phyloP scores from a whole-genome alignment of 208 protist species.

The Naegleria gruberi region DNA sequence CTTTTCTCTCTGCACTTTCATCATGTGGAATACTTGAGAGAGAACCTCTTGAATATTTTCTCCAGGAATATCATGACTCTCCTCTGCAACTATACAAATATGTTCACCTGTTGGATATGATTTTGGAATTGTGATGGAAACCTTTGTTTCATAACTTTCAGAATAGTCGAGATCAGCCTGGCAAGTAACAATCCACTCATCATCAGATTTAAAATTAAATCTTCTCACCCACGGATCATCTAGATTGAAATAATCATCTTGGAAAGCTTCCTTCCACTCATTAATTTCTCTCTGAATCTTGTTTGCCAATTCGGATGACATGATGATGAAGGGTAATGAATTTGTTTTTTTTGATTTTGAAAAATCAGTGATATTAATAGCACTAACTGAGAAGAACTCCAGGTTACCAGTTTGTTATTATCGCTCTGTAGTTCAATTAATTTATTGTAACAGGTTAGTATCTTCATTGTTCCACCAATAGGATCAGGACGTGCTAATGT shows the following conservation, averaged over 20 bases:
- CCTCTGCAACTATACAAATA: not conserved
- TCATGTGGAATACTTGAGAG: not conserved
- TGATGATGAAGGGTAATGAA: no score
- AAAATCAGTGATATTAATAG: no score
- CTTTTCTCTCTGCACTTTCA: not conserved
- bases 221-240: not conserved
- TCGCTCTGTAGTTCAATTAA: no score
- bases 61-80: not conserved
- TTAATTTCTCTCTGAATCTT: not conserved
- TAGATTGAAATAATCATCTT: not conserved
- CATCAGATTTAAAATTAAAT: not conserved
- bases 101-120: not conserved
- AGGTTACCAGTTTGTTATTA: no score
- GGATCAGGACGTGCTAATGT: no score
- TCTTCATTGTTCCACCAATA: no score
- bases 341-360: no score
- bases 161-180: not conserved
- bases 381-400: no score
- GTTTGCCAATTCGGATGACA: not conserved
- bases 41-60: not conserved
- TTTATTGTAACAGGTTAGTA: no score
- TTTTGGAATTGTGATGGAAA: not conserved
- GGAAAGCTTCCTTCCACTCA: not conserved
- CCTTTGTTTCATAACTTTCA: not conserved
- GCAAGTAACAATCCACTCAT: not conserved